Evolutionary conservation across 805 yeast species (phyloP), one percentile per base, ranked within the genome.

Genomic region (Yarrowia sp.): DNA sequence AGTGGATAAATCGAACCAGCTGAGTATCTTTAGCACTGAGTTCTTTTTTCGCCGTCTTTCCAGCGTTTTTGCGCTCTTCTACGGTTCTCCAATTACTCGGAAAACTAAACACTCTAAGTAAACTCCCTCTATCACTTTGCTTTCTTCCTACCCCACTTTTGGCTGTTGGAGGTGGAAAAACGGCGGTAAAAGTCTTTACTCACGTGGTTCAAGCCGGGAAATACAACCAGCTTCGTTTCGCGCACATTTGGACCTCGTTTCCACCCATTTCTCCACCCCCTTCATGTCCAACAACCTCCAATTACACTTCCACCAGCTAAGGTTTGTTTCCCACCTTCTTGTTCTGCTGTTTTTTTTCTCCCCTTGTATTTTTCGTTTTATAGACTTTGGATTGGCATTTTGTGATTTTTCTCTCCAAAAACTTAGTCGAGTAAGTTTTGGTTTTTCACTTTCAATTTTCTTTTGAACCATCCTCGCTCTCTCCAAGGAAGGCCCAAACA

Each of bases 121-220:
- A 52, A 38, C 43, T 34, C 40, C 40, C 58, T 52, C 58, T 19
- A 50, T 13, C 42, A 50, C 42, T 50, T 50, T 50, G 56, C 56
- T 50, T 52, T 52, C 58, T 52, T 52, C 58, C 58, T 52, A 52
- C 58, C 58, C 58, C 58, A 38, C 58, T 52, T 52, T 52, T 52
- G 58, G 20, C 12, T 12, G 10, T 24, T 24, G 30, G 30, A 24
- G 30, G 30, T 24, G 30, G 30, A 24, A 24, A 24, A 24, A 24
- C 3, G 30, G 6, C 30, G 30, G 30, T 24, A 2, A 24, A 24
- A 24, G 30, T 24, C 30, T 24, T 7, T 7, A 24, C 6, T 5
- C 30, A 24, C 30, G 30, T 24, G 30, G 30, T 24, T 24, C 6
- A 5, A 24, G 0, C 30, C 7, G 30, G 3, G 30, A 4, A 24